Evolutionary conservation across 805 yeast genomes (phyloP).

Genomic region (Blastobotrys mokoenaii): DNA sequence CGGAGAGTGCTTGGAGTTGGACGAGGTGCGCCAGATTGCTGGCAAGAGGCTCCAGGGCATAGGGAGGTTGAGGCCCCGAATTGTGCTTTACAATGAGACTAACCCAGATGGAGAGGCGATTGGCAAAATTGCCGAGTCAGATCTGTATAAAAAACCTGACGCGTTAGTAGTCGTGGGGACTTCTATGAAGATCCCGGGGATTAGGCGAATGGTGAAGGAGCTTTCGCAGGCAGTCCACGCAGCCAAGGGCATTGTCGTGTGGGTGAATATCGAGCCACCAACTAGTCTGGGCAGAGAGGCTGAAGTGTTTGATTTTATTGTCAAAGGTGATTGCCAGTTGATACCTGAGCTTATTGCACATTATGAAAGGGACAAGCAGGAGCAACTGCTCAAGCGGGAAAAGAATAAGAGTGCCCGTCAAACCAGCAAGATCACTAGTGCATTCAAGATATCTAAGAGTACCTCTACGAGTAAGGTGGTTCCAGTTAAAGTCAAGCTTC

Average conservation of each 20-base stretch:
- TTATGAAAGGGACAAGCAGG: slow-evolving; percentile 19
- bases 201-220: slow-evolving; percentile 50
- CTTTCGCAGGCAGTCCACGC: slow-evolving; percentile 50
- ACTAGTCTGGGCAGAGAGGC: slow-evolving; percentile 33
- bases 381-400: slow-evolving; percentile 19
- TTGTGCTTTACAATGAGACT: slow-evolving; percentile 62
- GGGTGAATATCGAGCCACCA: slow-evolving; percentile 46
- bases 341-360: slow-evolving; percentile 34
- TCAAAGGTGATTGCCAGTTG: slow-evolving; percentile 59
- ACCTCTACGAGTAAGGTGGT: too few species aligned
- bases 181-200: slow-evolving; percentile 73
- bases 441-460: slow-evolving; percentile 5
- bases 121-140: slow-evolving; percentile 64
- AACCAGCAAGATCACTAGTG: slow-evolving; percentile 4
- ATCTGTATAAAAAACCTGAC: slow-evolving; percentile 50
- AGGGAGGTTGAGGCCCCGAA: slow-evolving; percentile 57
- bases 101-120: slow-evolving; percentile 87
- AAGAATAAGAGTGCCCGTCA: slow-evolving; percentile 14
- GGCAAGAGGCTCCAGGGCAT: slow-evolving; percentile 58
- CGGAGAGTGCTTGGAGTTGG: slow-evolving; percentile 54
- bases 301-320: slow-evolving; percentile 49
- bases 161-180: slow-evolving; percentile 79
- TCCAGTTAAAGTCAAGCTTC: neutral
- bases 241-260: slow-evolving; percentile 49
- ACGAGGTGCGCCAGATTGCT: slow-evolving; percentile 45